Evolutionary conservation across 1,139 yeast genomes (phyloP).

Genomic region (Diutina neorugosa): DNA sequence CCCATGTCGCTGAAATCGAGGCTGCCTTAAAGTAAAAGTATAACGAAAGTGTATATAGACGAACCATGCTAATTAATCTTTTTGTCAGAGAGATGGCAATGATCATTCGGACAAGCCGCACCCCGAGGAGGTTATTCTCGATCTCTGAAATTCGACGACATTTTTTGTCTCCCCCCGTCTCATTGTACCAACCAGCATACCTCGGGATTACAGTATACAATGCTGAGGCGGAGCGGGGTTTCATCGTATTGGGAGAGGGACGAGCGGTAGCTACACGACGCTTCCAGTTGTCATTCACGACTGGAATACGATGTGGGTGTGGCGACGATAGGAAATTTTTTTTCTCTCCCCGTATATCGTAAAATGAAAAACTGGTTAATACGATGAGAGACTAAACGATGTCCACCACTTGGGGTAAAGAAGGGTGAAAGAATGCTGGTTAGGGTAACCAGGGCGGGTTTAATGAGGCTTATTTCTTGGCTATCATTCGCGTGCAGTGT

Average conservation of each 20-base stretch:
- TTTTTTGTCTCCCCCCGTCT: too few species aligned
- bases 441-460: too few species aligned
- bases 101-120: not conserved
- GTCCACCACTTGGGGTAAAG: too few species aligned
- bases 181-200: not conserved
- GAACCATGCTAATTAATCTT: not conserved
- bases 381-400: too few species aligned
- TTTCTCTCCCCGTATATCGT: too few species aligned
- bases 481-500: not conserved
- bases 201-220: not conserved
- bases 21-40: constrained; percentile 16
- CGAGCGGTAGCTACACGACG: not conserved
- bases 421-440: too few species aligned
- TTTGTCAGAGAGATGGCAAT: not conserved
- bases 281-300: not conserved
- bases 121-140: not conserved
- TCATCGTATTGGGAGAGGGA: not conserved
- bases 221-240: not conserved
- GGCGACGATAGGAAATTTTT: too few species aligned
- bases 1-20: constrained; percentile 38
- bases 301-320: too few species aligned
- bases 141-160: not conserved
- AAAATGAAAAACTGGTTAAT: too few species aligned
- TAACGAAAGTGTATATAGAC: not conserved
- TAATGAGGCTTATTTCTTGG: not conserved